phyloP scores from a whole-genome alignment of 495 filamentous ascomycete genomes.

The Lophiotrema nucula region DNA sequence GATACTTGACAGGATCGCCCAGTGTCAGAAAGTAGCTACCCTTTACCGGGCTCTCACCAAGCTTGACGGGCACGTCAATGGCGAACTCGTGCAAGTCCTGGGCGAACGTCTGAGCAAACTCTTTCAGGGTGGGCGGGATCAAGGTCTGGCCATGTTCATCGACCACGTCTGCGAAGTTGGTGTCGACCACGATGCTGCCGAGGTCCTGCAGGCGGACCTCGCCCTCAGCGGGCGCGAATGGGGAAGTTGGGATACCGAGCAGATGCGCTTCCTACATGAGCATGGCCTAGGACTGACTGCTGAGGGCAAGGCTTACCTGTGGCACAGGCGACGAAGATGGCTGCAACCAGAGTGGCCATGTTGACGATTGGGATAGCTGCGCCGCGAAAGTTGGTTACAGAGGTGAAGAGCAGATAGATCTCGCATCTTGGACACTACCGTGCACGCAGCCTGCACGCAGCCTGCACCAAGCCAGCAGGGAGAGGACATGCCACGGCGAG shows the following conservation, averaged over 20 bases:
- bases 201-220: neutral
- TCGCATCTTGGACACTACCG: too few species aligned
- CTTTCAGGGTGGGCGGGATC: conserved; percentile 48
- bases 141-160: conserved; percentile 48
- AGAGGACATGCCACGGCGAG: too few species aligned
- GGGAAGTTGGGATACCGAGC: neutral
- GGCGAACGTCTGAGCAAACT: conserved; percentile 48
- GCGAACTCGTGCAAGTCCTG: conserved; percentile 42
- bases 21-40: conserved; percentile 49
- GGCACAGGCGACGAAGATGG: too few species aligned
- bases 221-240: neutral
- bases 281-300: too few species aligned
- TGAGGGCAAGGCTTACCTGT: too few species aligned
- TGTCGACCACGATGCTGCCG: conserved; percentile 44
- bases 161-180: conserved; percentile 40
- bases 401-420: too few species aligned
- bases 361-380: too few species aligned
- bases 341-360: too few species aligned
- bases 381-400: too few species aligned
- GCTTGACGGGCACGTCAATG: conserved; percentile 34
- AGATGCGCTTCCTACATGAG: neutral
- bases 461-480: too few species aligned
- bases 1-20: conserved; percentile 43
- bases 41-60: conserved; percentile 20
- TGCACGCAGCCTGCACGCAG: too few species aligned